Conservation (phyloP, 345 rosid genomes). For the Salix caprea region DNA sequence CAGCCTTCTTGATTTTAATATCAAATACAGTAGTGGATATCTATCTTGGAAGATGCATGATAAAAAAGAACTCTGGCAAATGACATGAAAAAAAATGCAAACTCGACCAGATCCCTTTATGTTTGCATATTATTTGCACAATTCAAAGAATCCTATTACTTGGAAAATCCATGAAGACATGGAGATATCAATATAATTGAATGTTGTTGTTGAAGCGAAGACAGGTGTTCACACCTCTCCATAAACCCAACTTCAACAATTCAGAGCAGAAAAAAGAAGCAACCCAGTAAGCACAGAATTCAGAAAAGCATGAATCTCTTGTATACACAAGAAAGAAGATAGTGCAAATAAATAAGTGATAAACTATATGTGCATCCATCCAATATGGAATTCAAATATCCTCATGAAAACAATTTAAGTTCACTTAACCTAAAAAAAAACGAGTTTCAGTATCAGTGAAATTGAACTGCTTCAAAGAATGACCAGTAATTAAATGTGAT, state of each 20-base stretch:
- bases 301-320: neutral
- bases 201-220: neutral
- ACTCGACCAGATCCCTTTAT: neutral
- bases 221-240: neutral
- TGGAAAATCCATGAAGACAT: neutral
- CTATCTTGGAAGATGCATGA: neutral
- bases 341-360: neutral
- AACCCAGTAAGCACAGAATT: neutral
- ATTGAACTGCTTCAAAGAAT: neutral
- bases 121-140: neutral
- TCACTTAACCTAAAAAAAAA: neutral
- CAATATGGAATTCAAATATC: neutral
- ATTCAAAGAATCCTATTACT: neutral
- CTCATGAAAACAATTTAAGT: slow-evolving; percentile 3
- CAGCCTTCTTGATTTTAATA: neutral
- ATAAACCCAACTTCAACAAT: neutral
- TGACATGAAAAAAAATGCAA: neutral
- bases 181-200: neutral
- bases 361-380: neutral
- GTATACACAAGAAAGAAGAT: neutral
- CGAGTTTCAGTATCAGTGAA: neutral
- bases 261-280: neutral
- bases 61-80: neutral
- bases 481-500: neutral
- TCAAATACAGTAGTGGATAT: neutral